Conservation (phyloP, 805 yeast genomes). For the Ogataea degrootiae region DNA sequence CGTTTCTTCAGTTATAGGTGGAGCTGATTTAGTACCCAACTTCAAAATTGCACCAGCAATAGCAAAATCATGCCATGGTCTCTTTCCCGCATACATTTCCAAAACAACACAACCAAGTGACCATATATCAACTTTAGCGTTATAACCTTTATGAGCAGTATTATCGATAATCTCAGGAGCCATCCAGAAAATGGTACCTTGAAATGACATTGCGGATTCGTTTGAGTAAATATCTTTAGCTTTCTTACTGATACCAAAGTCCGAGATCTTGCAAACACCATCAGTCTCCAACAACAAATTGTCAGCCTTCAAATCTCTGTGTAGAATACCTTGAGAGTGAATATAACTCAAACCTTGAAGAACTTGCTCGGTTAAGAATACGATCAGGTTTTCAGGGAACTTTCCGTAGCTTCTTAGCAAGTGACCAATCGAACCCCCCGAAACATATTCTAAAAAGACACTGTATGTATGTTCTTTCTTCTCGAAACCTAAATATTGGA, state of each 20-base stretch:
- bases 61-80: slow-evolving; percentile 97
- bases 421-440: slow-evolving; percentile 95
- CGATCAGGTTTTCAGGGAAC: slow-evolving; percentile 73
- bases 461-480: slow-evolving; percentile 69
- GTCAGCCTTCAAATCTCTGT: slow-evolving; percentile 93
- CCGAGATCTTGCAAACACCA: slow-evolving; percentile 93
- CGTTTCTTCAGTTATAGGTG: slow-evolving; percentile 94
- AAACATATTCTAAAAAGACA: slow-evolving; percentile 89
- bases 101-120: slow-evolving; percentile 94
- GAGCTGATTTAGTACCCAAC: slow-evolving; percentile 81
- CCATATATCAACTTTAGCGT: slow-evolving; percentile 98
- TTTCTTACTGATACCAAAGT: slow-evolving; percentile 91
- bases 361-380: slow-evolving; percentile 73
- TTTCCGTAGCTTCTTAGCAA: slow-evolving; percentile 77
- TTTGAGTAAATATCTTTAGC: slow-evolving; percentile 83
- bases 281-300: slow-evolving; percentile 82
- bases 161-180: slow-evolving; percentile 98
- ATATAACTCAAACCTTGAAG: slow-evolving; percentile 81
- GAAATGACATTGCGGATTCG: slow-evolving; percentile 87
- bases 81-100: slow-evolving; percentile 95
- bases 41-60: slow-evolving; percentile 93
- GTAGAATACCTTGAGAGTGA: slow-evolving; percentile 82
- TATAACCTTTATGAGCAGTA: slow-evolving; percentile 80
- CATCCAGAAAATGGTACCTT: slow-evolving; percentile 99
- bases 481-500: slow-evolving; percentile 94